Percentiles rank a stretch among this genome's conserved stretches.
phyloP scores from a whole-genome alignment of 2,329 filamentous ascomycete genomes.

The Trichothecium roseum region DNA sequence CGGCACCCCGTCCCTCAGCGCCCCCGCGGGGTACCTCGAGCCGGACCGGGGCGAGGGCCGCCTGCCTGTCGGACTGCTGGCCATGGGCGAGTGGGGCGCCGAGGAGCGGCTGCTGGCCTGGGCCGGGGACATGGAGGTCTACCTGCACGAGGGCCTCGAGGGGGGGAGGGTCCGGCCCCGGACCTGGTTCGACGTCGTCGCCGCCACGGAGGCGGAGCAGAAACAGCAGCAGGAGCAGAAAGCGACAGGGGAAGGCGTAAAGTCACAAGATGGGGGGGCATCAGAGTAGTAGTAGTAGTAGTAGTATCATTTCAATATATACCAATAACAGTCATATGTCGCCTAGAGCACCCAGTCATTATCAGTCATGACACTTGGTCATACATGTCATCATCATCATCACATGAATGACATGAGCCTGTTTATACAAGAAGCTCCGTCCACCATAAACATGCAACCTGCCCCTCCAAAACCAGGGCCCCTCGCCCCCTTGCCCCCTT shows the following conservation, averaged over 20 bases:
- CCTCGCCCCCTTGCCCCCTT: no score
- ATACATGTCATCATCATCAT: no score
- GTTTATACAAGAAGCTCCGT: no score
- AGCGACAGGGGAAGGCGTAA: no score
- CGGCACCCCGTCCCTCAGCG: constrained; percentile 65
- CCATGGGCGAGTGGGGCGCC: constrained; percentile 55
- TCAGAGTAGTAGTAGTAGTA: neutral
- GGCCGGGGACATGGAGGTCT: constrained; percentile 46
- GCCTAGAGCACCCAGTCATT: no score
- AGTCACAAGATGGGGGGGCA: no score
- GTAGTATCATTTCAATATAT: neutral
- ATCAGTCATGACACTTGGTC: no score
- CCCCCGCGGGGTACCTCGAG: constrained; percentile 63
- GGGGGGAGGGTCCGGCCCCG: constrained; percentile 39
- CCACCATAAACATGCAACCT: no score
- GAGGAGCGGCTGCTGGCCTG: constrained; percentile 54
- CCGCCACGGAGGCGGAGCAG: constrained; percentile 9
- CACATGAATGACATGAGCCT: no score
- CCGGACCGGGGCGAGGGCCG: constrained; percentile 45
- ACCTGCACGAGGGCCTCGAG: constrained; percentile 35
- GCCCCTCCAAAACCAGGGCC: no score
- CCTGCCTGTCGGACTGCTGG: constrained; percentile 52
- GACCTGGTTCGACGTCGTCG: constrained; percentile 49
- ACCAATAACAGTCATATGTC: no score
- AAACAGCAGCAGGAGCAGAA: no score